phyloP scores from a whole-genome alignment of 306 rosid species.

The Urtica urens region DNA sequence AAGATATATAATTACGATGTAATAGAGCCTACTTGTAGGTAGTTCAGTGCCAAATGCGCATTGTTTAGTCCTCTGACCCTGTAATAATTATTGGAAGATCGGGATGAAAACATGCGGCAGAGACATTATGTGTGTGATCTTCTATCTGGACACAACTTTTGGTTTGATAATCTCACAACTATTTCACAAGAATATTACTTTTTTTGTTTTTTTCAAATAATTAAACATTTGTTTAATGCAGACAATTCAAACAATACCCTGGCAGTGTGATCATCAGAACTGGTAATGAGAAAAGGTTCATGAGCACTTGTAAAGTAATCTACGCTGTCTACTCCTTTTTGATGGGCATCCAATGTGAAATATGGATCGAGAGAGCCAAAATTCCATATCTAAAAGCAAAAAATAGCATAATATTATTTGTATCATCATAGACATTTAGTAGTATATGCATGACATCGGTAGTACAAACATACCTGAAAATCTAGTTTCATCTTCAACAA shows the following conservation, averaged over 20 bases:
- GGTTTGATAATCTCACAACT: conserved; percentile 99
- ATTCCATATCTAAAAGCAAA: conserved; percentile 74
- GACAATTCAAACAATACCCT: conserved; percentile 44
- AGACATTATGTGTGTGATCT: conserved; percentile 97
- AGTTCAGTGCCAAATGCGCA: conserved; percentile 97
- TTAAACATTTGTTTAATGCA: too few species aligned
- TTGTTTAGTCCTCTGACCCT: conserved; percentile 99
- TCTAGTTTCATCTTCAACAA: too few species aligned
- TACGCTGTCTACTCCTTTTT: conserved; percentile 95
- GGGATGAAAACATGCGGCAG: conserved; percentile 98
- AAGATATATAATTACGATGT: too few species aligned
- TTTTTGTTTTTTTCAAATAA: conserved; percentile 15
- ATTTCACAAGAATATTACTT: conserved; percentile 17
- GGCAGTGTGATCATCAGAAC: conserved; percentile 98
- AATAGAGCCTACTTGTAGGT: conserved; percentile 56
- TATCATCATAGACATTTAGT: conserved; percentile 7
- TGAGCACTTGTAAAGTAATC: conserved; percentile 99
- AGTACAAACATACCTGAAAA: conserved; percentile 58
- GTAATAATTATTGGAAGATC: conserved; percentile 96
- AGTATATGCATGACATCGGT: not conserved
- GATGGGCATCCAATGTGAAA: conserved; percentile 97
- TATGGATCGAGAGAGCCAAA: conserved; percentile 99
- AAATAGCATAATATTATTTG: conserved; percentile 14
- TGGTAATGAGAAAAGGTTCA: conserved; percentile 90
- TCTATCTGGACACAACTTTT: conserved; percentile 99